Evolutionary conservation across 768 basidiomycete genomes (phyloP).

Genomic region (Lanmaoa pseudosensibilis): DNA sequence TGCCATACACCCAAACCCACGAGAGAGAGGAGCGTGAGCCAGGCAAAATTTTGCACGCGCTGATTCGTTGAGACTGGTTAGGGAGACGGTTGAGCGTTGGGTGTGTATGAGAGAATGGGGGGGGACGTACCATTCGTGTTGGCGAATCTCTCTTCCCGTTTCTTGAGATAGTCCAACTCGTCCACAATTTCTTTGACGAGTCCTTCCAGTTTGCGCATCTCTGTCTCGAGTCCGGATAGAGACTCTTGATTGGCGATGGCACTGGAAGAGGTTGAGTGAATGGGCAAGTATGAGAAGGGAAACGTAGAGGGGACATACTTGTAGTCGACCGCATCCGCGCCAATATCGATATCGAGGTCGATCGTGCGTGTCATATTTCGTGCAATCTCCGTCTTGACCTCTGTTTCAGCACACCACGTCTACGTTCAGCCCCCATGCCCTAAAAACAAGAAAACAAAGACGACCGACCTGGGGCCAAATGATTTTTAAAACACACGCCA

Average conservation of each 20-base stretch:
- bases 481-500: slow-evolving; percentile 92
- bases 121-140: slow-evolving; percentile 79
- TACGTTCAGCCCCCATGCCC: background rate
- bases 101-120: too few relatives aligned
- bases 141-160: slow-evolving; percentile 85
- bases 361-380: slow-evolving; percentile 62
- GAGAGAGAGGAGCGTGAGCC: slow-evolving; percentile 81
- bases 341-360: slow-evolving; percentile 96
- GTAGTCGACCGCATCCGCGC: slow-evolving; percentile 98
- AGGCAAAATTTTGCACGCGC: slow-evolving; percentile 91
- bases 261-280: slow-evolving; percentile 40
- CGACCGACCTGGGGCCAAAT: slow-evolving; percentile 60
- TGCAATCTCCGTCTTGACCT: slow-evolving; percentile 46
- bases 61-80: slow-evolving; percentile 81
- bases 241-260: slow-evolving; percentile 99
- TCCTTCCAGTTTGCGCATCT: slow-evolving; percentile 97
- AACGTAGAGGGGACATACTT: slow-evolving; percentile 60
- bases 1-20: slow-evolving; percentile 89
- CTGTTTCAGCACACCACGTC: slow-evolving; percentile 30
- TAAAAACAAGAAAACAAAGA: background rate
- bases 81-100: background rate
- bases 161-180: slow-evolving; percentile 88
- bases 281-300: background rate
- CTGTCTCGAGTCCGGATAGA: slow-evolving; percentile 91
- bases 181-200: slow-evolving; percentile 93